Evolutionary conservation across 1,139 yeast species (phyloP).

Genomic region (Pichia sp.): DNA sequence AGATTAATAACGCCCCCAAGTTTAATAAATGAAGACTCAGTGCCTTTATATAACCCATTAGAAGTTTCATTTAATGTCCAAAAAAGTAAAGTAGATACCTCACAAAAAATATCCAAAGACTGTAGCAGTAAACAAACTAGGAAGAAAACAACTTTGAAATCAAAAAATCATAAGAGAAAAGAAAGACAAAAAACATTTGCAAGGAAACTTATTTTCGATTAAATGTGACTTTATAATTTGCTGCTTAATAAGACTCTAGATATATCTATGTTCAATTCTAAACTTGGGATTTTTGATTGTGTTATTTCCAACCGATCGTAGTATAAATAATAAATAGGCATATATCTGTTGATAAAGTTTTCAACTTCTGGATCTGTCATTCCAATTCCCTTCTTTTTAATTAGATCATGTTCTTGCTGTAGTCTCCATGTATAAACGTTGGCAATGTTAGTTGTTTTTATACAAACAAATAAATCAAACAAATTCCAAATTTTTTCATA

Average conservation of each 20-base stretch:
- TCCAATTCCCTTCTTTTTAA: conserved; percentile 52
- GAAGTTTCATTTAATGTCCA: too few relatives aligned
- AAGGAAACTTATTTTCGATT: conserved; percentile 9
- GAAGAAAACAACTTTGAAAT: background rate
- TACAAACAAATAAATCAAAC: conserved; percentile 56
- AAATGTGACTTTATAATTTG: background rate
- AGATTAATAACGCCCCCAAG: too few relatives aligned
- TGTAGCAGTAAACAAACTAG: background rate
- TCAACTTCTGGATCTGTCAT: conserved; percentile 71
- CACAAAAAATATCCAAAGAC: background rate
- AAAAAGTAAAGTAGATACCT: too few relatives aligned
- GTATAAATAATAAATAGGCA: conserved; percentile 77
- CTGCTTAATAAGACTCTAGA: conserved; percentile 24
- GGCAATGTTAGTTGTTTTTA: conserved; percentile 50
- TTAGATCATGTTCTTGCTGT: conserved; percentile 74
- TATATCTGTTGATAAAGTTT: conserved; percentile 70
- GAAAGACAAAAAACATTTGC: conserved; percentile 2
- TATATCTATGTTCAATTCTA: conserved; percentile 31
- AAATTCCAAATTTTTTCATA: conserved; percentile 55
- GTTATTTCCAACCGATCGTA: conserved; percentile 38
- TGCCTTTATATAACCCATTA: too few relatives aligned
- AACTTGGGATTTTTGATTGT: conserved; percentile 23
- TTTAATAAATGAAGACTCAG: too few relatives aligned
- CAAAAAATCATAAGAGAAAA: background rate
- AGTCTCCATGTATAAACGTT: conserved; percentile 77